Base-by-base conservation (phyloP, 2,329 filamentous ascomycete genomes). In the Fusarium sp. region DNA sequence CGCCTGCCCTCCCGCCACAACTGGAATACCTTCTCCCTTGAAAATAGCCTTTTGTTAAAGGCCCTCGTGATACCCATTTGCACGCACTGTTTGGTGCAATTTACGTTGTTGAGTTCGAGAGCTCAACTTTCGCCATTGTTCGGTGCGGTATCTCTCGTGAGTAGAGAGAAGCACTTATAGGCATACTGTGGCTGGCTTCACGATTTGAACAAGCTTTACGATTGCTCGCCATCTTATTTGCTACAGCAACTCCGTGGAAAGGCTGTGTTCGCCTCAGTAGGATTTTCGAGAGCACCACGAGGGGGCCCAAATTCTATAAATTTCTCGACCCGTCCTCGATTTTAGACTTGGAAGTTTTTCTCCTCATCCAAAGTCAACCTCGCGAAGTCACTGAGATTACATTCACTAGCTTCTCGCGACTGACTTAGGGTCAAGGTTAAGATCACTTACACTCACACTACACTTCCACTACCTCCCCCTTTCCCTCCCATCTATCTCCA, bases 21-120 rank as follows among this genome's bases (percentile, higher is more conserved):
- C 46, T 25, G 31, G 45, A 31, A 31, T 31, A 47, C 45, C 31
- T n/a, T 29, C 45, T 20, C 31, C 27, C 29, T 47, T n/a, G 20
- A 29, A 47, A n/a, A 31, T n/a, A 31, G 27, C 45, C 45, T 31
- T 47, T n/a, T 25, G n/a, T 35, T 25, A 9, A 50, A 35, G 25
- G 31, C 22, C 13, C 49, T 61, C 39, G 49, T 61, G 57, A 55
- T 55, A 45, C 41, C 39, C 49, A 39, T 55, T 57, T 45, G 31
- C n/a, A 27, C 41, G 29, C 46, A 17, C 31, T 41, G 15, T 60
- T 60, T 39, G 47, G 46, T 39, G 22, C 57, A 35, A 53, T 53
- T 11, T 33, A 39, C 22, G 13, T 44, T 33, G n/a, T 50, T 49
- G 29, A 35, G 12, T 18, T 36, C 35, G 35, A 36, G 35, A 36